These are phyloP conservation scores for Leccinellum luteum DNA, from an alignment of 768 basidiomycete species.

Conservation along the genomic window DNA sequence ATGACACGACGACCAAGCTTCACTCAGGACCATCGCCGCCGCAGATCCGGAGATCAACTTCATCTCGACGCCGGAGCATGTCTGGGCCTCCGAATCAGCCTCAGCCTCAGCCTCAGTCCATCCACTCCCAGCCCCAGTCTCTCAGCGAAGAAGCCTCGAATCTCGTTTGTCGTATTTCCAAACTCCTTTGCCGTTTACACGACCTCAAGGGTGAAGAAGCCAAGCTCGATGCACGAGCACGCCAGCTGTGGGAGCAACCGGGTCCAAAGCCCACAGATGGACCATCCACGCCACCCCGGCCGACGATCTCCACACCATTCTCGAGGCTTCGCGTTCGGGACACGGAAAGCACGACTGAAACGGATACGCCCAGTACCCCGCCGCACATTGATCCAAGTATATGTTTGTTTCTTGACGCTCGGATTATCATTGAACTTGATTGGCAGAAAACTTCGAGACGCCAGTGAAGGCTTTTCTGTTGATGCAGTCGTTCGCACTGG, in stretches of 20 bases:
- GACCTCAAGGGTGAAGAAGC: constrained; percentile 23
- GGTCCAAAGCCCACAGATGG: background rate
- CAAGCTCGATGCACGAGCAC: constrained; percentile 16
- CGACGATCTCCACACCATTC: background rate
- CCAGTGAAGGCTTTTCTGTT: constrained; percentile 18
- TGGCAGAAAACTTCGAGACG: constrained; percentile 17
- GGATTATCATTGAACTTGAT: background rate
- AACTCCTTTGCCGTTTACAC: constrained; percentile 19
- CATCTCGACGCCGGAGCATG: constrained; percentile 3
- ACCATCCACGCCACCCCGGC: background rate
- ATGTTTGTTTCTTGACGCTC: background rate
- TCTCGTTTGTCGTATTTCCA: constrained; percentile 14
- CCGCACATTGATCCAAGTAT: constrained; percentile 11
- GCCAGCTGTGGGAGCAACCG: constrained; percentile 7
- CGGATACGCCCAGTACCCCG: constrained; percentile 2
- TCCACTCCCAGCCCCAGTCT: background rate
- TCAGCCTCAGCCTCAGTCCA: background rate
- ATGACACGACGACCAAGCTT: background rate
- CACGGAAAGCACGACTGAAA: background rate
- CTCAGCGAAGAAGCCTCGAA: constrained; percentile 13
- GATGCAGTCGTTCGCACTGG: constrained; percentile 18
- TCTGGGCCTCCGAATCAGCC: background rate
- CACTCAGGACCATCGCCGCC: background rate
- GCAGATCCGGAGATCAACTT: background rate
- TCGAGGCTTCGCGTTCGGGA: background rate